Evolutionary conservation across 2,329 filamentous ascomycete species (phyloP), one percentile per base, ranked within the genome.

Genomic region (Xylariaceae sp.): DNA sequence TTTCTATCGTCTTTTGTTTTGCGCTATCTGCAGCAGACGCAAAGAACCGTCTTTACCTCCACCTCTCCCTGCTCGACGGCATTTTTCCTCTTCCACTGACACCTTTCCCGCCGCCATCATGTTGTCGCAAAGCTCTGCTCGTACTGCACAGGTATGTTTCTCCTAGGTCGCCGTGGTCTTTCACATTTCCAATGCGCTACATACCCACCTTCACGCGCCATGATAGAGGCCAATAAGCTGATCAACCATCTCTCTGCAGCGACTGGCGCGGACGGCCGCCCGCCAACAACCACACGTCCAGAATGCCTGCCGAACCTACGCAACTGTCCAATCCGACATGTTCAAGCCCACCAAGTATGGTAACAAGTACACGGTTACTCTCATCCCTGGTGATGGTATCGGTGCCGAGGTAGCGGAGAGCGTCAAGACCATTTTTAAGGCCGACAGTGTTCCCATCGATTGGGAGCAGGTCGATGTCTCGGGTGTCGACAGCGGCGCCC

Each of bases 311-410:
- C 71, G 73, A 59, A 65, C 67, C 53, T 80, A 88, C 61, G 86
- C 87, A 53, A 94, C 86, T 46, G 72, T 94, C 53, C 79, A 88
- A 66, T 83, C 83, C 61, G 92, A 96, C 67, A 90, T 96, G 67
- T 95, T 96, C 78, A 94, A 95, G 77, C 89, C 89, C 53, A 88
- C 90, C 70, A 92, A 96, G 76, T 96, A 89, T 65, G 92, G 92
- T 63, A 87, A 90, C 70, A 98, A 96, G 73, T 98, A 96, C 77
- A 98, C 92, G 23, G 90, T 95, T 53, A 95, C 90, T 46, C 75
- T 98, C 58, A 96, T 98, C 62, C 92, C 92, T 64, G 92, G 90
- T 77, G 92, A 98, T 57, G 92, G 92, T 72, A 94, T 98, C 61
- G 92, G 92, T 64, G 86, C 87, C 64, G 92, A 98, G 70, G 89